Evolutionary conservation across 2,329 filamentous ascomycete genomes (phyloP).

Genomic region (Penicillium brasilianum): DNA sequence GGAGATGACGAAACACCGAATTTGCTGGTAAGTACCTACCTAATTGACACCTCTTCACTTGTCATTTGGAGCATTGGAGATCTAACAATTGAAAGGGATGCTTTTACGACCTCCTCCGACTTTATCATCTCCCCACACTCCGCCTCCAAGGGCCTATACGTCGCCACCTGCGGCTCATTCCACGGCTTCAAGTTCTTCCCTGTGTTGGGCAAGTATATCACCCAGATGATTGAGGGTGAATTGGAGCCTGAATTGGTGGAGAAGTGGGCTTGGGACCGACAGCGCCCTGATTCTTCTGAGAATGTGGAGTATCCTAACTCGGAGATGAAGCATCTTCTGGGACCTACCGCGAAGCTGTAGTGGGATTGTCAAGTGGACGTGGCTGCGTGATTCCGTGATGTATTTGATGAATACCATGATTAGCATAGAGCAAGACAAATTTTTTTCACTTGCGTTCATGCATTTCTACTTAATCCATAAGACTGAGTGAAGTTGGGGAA

Average conservation of each 20-base stretch:
- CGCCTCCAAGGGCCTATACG: constrained; percentile 46
- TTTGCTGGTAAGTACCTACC: constrained; percentile 65
- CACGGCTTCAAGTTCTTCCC: constrained; percentile 40
- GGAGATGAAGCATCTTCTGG: constrained; percentile 61
- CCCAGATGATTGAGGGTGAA: constrained; percentile 35
- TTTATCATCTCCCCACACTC: constrained; percentile 55
- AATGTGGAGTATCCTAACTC: constrained; percentile 63
- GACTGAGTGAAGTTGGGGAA: too few species aligned
- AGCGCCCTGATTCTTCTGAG: constrained; percentile 57
- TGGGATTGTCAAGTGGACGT: constrained; percentile 38
- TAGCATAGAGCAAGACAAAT: constrained; percentile 1
- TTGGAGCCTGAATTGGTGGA: constrained; percentile 30
- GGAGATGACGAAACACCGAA: constrained; percentile 66
- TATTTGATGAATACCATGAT: constrained; percentile 2
- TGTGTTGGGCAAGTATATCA: constrained; percentile 38
- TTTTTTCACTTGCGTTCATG: neutral
- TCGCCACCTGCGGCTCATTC: constrained; percentile 45
- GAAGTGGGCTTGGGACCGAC: constrained; percentile 54
- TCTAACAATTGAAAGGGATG: constrained; percentile 58
- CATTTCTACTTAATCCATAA: neutral
- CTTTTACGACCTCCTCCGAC: constrained; percentile 63
- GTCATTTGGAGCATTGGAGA: neutral
- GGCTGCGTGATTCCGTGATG: neutral
- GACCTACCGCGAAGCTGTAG: constrained; percentile 40
- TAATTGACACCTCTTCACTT: neutral